Conservation (phyloP, 768 basidiomycete species). For the Candolleomyces eurysporus region DNA sequence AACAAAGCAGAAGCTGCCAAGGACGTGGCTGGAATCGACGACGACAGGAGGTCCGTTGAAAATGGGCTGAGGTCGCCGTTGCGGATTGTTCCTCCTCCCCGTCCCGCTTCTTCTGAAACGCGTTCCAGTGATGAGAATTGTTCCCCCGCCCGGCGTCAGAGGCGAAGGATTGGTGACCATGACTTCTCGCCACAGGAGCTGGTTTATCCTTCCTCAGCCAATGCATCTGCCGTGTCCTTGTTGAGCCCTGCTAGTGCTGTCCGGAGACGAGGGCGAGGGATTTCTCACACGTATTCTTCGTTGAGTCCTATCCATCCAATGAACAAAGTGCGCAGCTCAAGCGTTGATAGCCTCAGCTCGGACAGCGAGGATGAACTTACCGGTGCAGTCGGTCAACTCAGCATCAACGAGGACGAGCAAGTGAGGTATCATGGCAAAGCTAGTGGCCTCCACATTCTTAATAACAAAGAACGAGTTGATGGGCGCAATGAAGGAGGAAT, state of each 20-base stretch:
- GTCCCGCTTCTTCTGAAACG: slow-evolving; percentile 9
- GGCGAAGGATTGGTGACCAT: slow-evolving; percentile 46
- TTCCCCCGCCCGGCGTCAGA: slow-evolving; percentile 44
- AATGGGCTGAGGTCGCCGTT: slow-evolving; percentile 1
- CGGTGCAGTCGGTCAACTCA: slow-evolving; percentile 81
- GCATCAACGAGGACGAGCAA: slow-evolving; percentile 83
- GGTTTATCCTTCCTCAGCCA: slow-evolving; percentile 13
- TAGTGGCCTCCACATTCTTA: slow-evolving; percentile 75
- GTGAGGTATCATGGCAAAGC: slow-evolving; percentile 86
- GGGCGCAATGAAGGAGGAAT: slow-evolving; percentile 73
- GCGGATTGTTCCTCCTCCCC: slow-evolving; percentile 8
- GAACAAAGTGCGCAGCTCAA: slow-evolving; percentile 27
- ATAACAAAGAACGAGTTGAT: slow-evolving; percentile 57
- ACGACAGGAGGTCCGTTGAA: background rate
- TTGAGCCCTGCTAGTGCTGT: slow-evolving; percentile 12
- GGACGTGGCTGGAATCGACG: slow-evolving; percentile 3
- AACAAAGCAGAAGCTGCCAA: background rate
- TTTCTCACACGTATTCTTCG: slow-evolving; percentile 12
- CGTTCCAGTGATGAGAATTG: slow-evolving; percentile 24
- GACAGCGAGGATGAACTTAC: slow-evolving; percentile 44
- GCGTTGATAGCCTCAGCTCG: slow-evolving; percentile 30
- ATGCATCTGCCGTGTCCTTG: slow-evolving; percentile 21
- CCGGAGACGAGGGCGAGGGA: slow-evolving; percentile 7
- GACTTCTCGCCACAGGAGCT: slow-evolving; percentile 19
- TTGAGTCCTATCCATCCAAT: slow-evolving; percentile 15